Conservation (phyloP, 164 flowering plant species). For the Magnolia officinalis region DNA sequence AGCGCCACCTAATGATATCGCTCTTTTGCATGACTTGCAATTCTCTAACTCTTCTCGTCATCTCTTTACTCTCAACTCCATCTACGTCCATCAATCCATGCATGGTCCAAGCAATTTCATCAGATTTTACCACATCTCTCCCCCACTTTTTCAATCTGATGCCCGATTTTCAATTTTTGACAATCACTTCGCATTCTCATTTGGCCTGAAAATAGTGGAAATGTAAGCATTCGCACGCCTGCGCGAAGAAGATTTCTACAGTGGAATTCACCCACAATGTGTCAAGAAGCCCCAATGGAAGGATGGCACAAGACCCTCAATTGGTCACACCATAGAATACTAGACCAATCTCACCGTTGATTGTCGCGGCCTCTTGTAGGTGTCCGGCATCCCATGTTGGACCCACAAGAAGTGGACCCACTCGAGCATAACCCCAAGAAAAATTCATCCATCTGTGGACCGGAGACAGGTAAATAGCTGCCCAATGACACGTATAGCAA, state of each 20-base stretch:
- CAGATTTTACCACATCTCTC: background rate
- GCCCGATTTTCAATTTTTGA: slow-evolving; percentile 27
- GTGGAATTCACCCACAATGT: slow-evolving; percentile 69
- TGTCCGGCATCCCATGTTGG: slow-evolving; percentile 30
- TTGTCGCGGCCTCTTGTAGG: slow-evolving; percentile 11
- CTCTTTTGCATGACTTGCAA: slow-evolving; percentile 2
- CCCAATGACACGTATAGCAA: slow-evolving; percentile 48
- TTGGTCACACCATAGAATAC: slow-evolving; percentile 72
- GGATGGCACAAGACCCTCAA: slow-evolving; percentile 50
- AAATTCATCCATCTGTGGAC: slow-evolving; percentile 37
- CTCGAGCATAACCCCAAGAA: slow-evolving; percentile 26
- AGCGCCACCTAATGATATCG: background rate
- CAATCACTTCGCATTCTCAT: slow-evolving; percentile 28
- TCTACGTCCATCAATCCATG: slow-evolving; percentile 4
- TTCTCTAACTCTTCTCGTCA: slow-evolving; percentile 2
- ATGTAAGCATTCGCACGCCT: slow-evolving; percentile 58
- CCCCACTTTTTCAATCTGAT: background rate
- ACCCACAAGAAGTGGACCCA: slow-evolving; percentile 38
- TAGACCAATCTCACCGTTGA: slow-evolving; percentile 32
- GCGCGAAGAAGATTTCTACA: slow-evolving; percentile 35
- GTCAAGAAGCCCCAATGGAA: slow-evolving; percentile 67
- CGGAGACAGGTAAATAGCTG: slow-evolving; percentile 32
- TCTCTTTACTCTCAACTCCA: slow-evolving; percentile 3
- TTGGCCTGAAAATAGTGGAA: slow-evolving; percentile 50
- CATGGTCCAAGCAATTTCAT: background rate